These are phyloP conservation scores for Monosporascus cannonballus DNA, from an alignment of 2,329 filamentous ascomycete genomes.

Conservation along the genomic window DNA sequence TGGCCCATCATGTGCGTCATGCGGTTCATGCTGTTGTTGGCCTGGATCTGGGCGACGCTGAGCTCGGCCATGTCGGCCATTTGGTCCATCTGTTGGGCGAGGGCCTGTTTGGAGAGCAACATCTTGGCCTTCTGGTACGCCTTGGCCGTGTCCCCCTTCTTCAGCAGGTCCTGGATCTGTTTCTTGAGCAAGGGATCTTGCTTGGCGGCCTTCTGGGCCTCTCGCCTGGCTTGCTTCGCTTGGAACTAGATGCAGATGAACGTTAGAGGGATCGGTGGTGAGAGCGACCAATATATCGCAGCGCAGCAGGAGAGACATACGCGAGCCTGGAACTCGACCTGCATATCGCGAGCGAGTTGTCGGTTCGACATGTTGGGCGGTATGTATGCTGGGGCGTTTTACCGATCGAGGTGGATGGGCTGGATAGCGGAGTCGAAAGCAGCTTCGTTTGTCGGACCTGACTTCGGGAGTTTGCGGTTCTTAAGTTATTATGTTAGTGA, in stretches of 20 bases:
- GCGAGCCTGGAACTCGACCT: constrained; percentile 57
- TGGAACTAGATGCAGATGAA: constrained; percentile 38
- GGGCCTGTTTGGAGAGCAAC: constrained; percentile 54
- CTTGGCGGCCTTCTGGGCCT: constrained; percentile 55
- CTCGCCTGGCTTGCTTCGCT: constrained; percentile 55
- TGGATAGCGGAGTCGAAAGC: too few relatives aligned
- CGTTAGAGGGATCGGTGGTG: not conserved
- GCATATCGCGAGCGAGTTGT: constrained; percentile 54
- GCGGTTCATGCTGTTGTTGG: constrained; percentile 59
- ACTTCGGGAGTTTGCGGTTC: not conserved
- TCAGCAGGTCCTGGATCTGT: constrained; percentile 57
- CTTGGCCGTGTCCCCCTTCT: constrained; percentile 58
- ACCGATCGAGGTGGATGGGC: too few relatives aligned
- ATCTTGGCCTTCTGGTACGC: constrained; percentile 59
- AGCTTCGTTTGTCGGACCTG: too few relatives aligned
- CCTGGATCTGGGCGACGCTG: constrained; percentile 55
- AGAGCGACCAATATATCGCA: not conserved
- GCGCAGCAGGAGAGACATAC: constrained; percentile 24
- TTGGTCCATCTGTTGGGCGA: constrained; percentile 58
- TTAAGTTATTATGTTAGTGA: too few relatives aligned
- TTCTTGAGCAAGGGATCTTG: constrained; percentile 56
- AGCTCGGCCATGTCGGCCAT: constrained; percentile 60
- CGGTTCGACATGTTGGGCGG: constrained; percentile 48
- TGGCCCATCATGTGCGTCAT: constrained; percentile 60
- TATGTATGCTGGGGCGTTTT: not conserved